phyloP scores from a whole-genome alignment of 768 basidiomycete species.

The Termitomyces sp. region DNA sequence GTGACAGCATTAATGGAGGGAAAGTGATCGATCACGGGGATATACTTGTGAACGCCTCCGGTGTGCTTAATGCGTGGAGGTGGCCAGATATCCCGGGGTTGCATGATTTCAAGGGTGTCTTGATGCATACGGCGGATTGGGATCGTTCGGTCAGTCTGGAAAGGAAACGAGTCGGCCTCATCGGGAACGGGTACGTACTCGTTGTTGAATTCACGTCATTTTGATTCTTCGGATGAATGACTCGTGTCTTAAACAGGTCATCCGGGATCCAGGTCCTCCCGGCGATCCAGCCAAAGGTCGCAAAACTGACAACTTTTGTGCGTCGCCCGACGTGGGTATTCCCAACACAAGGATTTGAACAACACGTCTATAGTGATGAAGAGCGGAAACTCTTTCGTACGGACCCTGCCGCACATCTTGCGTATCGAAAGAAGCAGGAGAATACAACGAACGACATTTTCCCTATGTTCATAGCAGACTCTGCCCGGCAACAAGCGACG shows the following conservation, averaged over 20 bases:
- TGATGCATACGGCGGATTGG: slow-evolving; percentile 36
- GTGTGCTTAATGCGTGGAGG: slow-evolving; percentile 34
- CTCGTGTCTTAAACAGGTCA: slow-evolving; percentile 18
- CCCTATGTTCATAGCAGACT: slow-evolving; percentile 26
- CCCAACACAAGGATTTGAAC: slow-evolving; percentile 21
- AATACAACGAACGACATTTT: slow-evolving; percentile 31
- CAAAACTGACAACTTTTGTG: slow-evolving; percentile 33
- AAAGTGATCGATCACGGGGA: slow-evolving; percentile 24
- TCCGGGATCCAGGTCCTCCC: slow-evolving; percentile 32
- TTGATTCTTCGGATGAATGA: background rate
- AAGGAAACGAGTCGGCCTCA: slow-evolving; percentile 33
- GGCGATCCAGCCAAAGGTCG: slow-evolving; percentile 27
- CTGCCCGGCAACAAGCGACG: slow-evolving; percentile 27
- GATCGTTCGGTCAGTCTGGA: slow-evolving; percentile 22
- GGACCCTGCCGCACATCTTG: slow-evolving; percentile 34
- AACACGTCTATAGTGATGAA: slow-evolving; percentile 33
- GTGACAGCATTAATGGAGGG: slow-evolving; percentile 3
- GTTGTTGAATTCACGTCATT: background rate
- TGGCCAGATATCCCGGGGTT: slow-evolving; percentile 36
- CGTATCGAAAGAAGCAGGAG: slow-evolving; percentile 41
- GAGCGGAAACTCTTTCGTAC: slow-evolving; percentile 36
- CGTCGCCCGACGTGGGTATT: slow-evolving; percentile 30
- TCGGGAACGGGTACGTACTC: slow-evolving; percentile 31
- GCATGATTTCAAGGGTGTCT: slow-evolving; percentile 25
- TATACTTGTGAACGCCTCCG: slow-evolving; percentile 29